Evolutionary conservation across 2,329 filamentous ascomycete species (phyloP).

Genomic region (Gaeumannomyces sp.): DNA sequence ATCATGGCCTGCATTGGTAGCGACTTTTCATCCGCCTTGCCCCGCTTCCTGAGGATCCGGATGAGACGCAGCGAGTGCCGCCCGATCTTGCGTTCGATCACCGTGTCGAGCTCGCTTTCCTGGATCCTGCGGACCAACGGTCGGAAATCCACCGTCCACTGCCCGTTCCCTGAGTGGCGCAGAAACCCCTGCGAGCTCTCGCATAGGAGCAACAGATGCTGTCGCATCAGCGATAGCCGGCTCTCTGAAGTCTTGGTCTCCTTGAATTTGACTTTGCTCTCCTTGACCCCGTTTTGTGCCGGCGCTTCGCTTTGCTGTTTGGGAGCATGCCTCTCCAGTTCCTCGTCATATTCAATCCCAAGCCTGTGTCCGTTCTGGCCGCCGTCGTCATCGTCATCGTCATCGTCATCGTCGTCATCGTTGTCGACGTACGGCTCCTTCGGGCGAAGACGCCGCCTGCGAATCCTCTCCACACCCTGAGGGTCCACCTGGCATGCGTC

Average conservation of each 20-base stretch:
- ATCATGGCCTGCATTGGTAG: conserved; percentile 76
- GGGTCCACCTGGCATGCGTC: conserved; percentile 39
- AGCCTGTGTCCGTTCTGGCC: conserved; percentile 23
- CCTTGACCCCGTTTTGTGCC: conserved; percentile 20
- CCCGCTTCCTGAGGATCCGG: conserved; percentile 76
- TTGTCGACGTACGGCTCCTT: conserved; percentile 28
- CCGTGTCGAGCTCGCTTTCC: conserved; percentile 72
- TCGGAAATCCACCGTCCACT: conserved; percentile 83
- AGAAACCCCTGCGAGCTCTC: conserved; percentile 65
- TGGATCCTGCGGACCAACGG: conserved; percentile 64
- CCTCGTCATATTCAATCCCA: conserved; percentile 10
- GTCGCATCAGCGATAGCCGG: conserved; percentile 56
- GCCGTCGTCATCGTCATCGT: conserved; percentile 25
- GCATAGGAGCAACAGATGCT: conserved; percentile 66
- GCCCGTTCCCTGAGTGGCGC: conserved; percentile 60
- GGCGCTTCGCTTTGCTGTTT: conserved; percentile 13
- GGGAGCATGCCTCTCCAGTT: conserved; percentile 20
- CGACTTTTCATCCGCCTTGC: conserved; percentile 92
- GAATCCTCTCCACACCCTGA: conserved; percentile 42
- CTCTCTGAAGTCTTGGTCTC: conserved; percentile 36
- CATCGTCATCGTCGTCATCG: conserved; percentile 29
- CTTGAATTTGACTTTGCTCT: conserved; percentile 46
- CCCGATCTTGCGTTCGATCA: conserved; percentile 73
- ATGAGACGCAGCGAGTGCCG: conserved; percentile 73
- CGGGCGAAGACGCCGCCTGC: conserved; percentile 22